Conservation (phyloP, 768 basidiomycete species). For the Mycena vulgaris region DNA sequence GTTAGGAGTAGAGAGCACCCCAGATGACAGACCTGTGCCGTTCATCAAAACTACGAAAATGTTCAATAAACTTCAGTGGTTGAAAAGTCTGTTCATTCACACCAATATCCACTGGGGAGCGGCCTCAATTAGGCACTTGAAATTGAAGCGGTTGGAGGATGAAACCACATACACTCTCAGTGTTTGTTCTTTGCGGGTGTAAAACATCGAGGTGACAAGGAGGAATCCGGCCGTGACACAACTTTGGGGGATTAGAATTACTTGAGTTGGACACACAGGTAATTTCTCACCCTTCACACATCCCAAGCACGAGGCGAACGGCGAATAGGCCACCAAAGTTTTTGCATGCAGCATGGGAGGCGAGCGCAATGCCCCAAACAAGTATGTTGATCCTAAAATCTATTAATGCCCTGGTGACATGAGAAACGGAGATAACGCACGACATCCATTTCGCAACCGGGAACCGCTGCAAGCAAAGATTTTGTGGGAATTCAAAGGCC, state of each 20-base stretch:
- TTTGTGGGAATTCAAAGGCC: constrained; percentile 81
- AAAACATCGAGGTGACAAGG: constrained; percentile 71
- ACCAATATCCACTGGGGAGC: constrained; percentile 69
- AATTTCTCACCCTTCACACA: constrained; percentile 69
- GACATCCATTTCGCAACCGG: constrained; percentile 89
- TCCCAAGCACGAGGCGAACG: constrained; percentile 76
- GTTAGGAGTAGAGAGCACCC: background rate
- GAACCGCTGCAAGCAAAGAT: constrained; percentile 77
- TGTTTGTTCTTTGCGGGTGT: constrained; percentile 68
- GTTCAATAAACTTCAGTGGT: no score
- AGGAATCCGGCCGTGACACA: constrained; percentile 75
- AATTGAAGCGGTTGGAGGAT: no score
- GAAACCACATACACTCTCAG: no score
- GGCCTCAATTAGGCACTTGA: no score
- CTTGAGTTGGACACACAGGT: no score
- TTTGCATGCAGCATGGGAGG: constrained; percentile 78
- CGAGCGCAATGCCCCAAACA: constrained; percentile 75
- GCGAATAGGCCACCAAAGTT: constrained; percentile 77
- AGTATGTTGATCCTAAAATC: constrained; percentile 71
- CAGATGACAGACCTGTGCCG: constrained; percentile 66
- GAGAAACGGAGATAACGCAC: constrained; percentile 49
- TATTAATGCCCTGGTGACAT: background rate
- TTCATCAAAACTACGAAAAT: constrained; percentile 73
- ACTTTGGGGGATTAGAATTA: background rate
- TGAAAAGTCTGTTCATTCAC: constrained; percentile 58